Base-by-base conservation (phyloP, 192 early-diverging fungal species). In the Dimargaris xerosporica region DNA sequence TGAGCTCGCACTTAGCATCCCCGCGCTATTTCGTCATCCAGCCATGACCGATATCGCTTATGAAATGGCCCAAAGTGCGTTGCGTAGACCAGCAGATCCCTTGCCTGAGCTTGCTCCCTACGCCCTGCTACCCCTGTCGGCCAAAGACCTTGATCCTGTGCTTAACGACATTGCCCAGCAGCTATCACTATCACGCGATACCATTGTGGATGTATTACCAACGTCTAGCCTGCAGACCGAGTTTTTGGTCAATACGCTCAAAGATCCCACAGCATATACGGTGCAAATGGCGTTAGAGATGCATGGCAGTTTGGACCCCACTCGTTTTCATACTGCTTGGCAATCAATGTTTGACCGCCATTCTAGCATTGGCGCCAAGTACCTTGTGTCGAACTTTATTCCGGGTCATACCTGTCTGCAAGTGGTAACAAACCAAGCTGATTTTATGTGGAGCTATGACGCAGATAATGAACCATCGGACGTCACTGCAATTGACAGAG, bases 11-110 rank as follows among this genome's bases (percentile, higher is more conserved):
- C 53, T 54, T 1, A 54, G n/a, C 2, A 28, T 54, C 25, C n/a
- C 21, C 53, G 25, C 19, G 26, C 3, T 54, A 15, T 28, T 54
- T 29, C 19, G 28, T 4, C 29, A 54, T 26, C 53, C 53, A 26
- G n/a, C 16, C 21, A 25, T 54, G 21, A 21, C 21, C 19, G 5
- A 6, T 6, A 6, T n/a, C 6, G 25, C 7, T 23, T 73, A 13
- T 71, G 71, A 2, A 68, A 67, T 11, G 74, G 73, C 54, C 67
- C 68, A 29, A 58, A 73, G 12, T 42, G 25, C 10, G 47, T 56
- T n/a, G n/a, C n/a, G n/a, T n/a, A n/a, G n/a, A n/a, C n/a, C n/a
- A n/a, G n/a, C n/a, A n/a, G n/a, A n/a, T n/a, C n/a, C n/a, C n/a
- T n/a, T n/a, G n/a, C n/a, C n/a, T n/a, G n/a, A n/a, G n/a, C n/a